A percentile compares a stretch with the other conserved stretches of the same genome.
Conservation (phyloP, 306 rosid species). For the Cicer cuneatum region DNA sequence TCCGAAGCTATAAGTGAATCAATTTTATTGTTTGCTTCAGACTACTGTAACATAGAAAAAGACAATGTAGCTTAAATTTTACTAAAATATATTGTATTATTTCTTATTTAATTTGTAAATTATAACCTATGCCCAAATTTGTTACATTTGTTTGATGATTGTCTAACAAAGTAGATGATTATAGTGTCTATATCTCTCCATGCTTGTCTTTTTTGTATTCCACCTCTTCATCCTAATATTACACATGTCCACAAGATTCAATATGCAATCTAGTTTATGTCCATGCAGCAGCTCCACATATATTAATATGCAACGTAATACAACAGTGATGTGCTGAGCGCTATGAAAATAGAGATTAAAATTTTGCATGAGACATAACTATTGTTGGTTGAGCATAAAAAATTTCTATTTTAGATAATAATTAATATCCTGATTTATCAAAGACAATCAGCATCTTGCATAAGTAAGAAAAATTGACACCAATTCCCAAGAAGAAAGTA, state of each 20-base stretch:
- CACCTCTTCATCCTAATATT: slow-evolving; percentile 20
- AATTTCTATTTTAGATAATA: slow-evolving; percentile 31
- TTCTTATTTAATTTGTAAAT: slow-evolving; percentile 1
- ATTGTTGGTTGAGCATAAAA: slow-evolving; percentile 1
- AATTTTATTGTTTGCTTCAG: slow-evolving; percentile 31
- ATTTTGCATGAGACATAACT: neutral
- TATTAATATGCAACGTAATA: slow-evolving; percentile 22
- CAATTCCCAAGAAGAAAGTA: slow-evolving; percentile 36
- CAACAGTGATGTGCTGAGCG: slow-evolving; percentile 14
- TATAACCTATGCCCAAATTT: slow-evolving; percentile 8
- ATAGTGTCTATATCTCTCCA: slow-evolving; percentile 21
- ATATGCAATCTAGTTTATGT: slow-evolving; percentile 26
- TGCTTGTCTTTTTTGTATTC: neutral
- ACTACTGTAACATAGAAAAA: slow-evolving; percentile 3
- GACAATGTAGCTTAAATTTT: slow-evolving; percentile 9
- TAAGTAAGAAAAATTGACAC: slow-evolving; percentile 4
- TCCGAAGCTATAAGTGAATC: slow-evolving; percentile 9
- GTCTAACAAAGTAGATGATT: slow-evolving; percentile 14
- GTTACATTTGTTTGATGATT: slow-evolving; percentile 8
- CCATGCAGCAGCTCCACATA: slow-evolving; percentile 15
- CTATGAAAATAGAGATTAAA: slow-evolving; percentile 19
- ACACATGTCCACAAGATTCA: slow-evolving; percentile 28
- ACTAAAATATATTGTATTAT: neutral
- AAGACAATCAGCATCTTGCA: slow-evolving; percentile 22
- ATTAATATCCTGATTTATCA: slow-evolving; percentile 11